Evolutionary conservation across 2,329 filamentous ascomycete genomes (phyloP).

Genomic region (Epichloe elymi): DNA sequence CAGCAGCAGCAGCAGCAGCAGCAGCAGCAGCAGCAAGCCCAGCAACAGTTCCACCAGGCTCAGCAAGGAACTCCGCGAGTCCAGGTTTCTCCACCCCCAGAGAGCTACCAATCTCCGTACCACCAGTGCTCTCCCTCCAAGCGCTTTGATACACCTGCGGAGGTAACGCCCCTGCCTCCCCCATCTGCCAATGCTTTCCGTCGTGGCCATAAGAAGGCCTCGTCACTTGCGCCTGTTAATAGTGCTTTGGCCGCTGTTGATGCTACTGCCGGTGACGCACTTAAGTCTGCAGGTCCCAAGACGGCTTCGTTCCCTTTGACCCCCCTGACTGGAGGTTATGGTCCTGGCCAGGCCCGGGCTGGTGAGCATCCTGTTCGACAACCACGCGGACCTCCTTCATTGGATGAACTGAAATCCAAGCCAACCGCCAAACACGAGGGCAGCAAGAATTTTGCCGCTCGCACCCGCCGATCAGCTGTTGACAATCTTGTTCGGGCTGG

Average conservation of each 20-base stretch:
- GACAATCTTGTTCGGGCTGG: constrained; percentile 86
- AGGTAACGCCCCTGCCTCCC: constrained; percentile 65
- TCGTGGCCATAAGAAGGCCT: constrained; percentile 82
- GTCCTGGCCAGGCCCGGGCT: constrained; percentile 81
- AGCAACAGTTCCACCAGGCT: constrained; percentile 27
- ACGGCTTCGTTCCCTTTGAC: constrained; percentile 69
- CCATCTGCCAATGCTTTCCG: constrained; percentile 88
- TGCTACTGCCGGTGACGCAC: constrained; percentile 28
- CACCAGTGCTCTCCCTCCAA: constrained; percentile 49
- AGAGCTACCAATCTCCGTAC: constrained; percentile 34
- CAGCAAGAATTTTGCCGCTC: constrained; percentile 92
- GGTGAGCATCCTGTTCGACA: constrained; percentile 92
- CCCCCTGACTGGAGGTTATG: constrained; percentile 73
- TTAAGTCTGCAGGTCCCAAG: constrained; percentile 58
- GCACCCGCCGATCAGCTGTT: constrained; percentile 82
- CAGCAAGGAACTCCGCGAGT: constrained; percentile 53
- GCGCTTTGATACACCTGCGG: constrained; percentile 55
- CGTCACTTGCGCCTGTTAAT: constrained; percentile 56
- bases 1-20: constrained; percentile 24
- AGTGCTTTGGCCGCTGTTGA: constrained; percentile 30
- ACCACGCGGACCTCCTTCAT: constrained; percentile 77
- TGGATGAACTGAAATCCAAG: constrained; percentile 82
- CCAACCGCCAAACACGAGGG: constrained; percentile 89
- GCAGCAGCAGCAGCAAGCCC: constrained; percentile 31
- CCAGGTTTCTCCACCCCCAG: constrained; percentile 69